Conservation (phyloP, 495 filamentous ascomycete genomes). For the Choiromyces venosus region DNA sequence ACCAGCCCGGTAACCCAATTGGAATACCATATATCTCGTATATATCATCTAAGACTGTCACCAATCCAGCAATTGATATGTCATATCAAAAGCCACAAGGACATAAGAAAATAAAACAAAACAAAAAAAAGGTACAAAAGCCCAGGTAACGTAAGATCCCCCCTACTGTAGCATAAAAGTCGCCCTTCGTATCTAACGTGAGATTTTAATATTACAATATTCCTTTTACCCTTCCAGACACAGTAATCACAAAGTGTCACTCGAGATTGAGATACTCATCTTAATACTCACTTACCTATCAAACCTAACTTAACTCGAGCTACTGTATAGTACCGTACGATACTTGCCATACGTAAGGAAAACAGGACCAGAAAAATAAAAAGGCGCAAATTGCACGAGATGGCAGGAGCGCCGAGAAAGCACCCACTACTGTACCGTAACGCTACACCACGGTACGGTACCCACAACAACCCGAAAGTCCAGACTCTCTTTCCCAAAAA, state of each 20-base stretch:
- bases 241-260: background rate
- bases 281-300: background rate
- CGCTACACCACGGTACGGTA: too few relatives aligned
- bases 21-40: background rate
- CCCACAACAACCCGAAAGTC: background rate
- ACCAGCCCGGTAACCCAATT: background rate
- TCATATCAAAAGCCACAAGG: background rate
- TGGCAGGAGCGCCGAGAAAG: background rate
- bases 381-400: background rate
- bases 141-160: background rate
- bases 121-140: background rate
- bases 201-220: background rate
- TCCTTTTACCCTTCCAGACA: background rate
- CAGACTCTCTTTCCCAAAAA: too few relatives aligned
- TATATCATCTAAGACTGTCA: background rate
- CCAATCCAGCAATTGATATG: background rate
- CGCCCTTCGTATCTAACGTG: background rate
- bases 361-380: background rate
- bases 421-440: background rate
- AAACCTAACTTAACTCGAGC: background rate
- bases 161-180: background rate
- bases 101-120: background rate
- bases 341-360: background rate
- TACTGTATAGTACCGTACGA: too few relatives aligned
- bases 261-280: background rate